Evolutionary conservation across 2,329 filamentous ascomycete genomes (phyloP).

Genomic region (Coniochaeta pulveracea): DNA sequence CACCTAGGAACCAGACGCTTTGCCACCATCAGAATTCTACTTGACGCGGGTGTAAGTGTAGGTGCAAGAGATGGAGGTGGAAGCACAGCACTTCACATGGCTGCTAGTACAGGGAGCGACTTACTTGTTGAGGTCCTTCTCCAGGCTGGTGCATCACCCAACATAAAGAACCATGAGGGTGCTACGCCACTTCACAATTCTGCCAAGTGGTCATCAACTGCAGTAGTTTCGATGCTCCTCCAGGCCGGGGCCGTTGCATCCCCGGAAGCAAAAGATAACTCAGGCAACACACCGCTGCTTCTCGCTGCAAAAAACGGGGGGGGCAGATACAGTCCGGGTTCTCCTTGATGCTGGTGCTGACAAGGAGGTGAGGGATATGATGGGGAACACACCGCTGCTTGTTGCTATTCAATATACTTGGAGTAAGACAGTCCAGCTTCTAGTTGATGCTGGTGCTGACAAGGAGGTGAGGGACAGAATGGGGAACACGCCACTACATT

Average conservation of each 20-base stretch:
- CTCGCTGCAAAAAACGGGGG: not conserved
- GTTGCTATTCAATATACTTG: too few species aligned
- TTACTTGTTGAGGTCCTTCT: too few species aligned
- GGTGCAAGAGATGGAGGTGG: too few species aligned
- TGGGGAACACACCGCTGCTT: not conserved
- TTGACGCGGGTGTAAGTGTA: too few species aligned
- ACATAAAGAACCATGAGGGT: too few species aligned
- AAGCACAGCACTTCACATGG: too few species aligned
- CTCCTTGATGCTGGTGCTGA: constrained; percentile 1
- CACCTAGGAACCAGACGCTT: too few species aligned
- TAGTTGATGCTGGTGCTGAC: not conserved
- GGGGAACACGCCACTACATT: not conserved
- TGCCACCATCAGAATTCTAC: too few species aligned
- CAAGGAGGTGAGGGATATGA: not conserved
- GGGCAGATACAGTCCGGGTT: not conserved
- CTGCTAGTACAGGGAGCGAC: too few species aligned
- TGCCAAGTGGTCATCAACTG: too few species aligned
- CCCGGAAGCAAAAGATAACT: not conserved
- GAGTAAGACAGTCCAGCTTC: not conserved
- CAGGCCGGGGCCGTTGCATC: not conserved
- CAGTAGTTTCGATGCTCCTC: not conserved
- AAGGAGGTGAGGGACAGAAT: not conserved
- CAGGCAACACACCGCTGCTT: not conserved
- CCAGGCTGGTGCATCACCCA: too few species aligned
- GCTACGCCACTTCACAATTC: too few species aligned